Percentiles rank a stretch among this genome's conserved stretches.
Evolutionary conservation across 352 stramenopile genomes (phyloP).

Genomic region (Phytopythium helicoides): DNA sequence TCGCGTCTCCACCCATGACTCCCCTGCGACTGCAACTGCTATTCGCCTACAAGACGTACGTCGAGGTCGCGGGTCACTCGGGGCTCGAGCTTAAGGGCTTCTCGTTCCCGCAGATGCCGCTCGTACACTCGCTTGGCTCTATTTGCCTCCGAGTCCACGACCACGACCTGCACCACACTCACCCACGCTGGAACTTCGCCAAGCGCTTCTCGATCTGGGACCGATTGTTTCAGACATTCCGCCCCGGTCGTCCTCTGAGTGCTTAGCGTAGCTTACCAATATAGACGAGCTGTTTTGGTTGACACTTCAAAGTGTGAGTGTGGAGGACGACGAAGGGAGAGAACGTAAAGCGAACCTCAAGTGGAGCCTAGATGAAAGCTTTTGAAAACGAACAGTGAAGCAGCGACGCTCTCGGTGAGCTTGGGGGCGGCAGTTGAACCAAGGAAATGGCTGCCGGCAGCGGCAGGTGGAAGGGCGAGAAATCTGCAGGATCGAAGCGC

Average conservation of each 20-base stretch:
- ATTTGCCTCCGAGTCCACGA: slow-evolving; percentile 78
- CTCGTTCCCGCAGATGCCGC: slow-evolving; percentile 83
- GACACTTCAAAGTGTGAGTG: too few species aligned
- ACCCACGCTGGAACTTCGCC: slow-evolving; percentile 82
- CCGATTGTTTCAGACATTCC: slow-evolving; percentile 81
- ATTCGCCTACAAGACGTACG: slow-evolving; percentile 89
- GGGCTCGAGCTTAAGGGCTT: slow-evolving; percentile 82
- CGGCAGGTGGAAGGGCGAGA: slow-evolving; percentile 44
- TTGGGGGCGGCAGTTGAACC: too few species aligned
- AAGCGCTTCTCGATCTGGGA: slow-evolving; percentile 90
- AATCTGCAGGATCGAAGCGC: slow-evolving; percentile 23
- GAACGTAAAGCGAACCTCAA: too few species aligned
- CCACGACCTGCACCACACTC: slow-evolving; percentile 86
- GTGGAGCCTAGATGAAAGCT: too few species aligned
- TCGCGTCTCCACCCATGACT: slow-evolving; percentile 44
- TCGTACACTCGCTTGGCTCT: slow-evolving; percentile 37
- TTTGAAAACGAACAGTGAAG: too few species aligned
- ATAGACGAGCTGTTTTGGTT: not conserved
- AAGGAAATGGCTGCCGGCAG: slow-evolving; percentile 1
- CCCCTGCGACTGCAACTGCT: slow-evolving; percentile 67
- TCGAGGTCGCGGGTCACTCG: slow-evolving; percentile 83
- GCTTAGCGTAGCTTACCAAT: not conserved
- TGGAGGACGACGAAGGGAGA: slow-evolving; percentile 1
- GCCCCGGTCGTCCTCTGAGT: slow-evolving; percentile 17
- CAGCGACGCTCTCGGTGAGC: too few species aligned